phyloP scores from a whole-genome alignment of 345 rosid genomes.

The Firmiana major region DNA sequence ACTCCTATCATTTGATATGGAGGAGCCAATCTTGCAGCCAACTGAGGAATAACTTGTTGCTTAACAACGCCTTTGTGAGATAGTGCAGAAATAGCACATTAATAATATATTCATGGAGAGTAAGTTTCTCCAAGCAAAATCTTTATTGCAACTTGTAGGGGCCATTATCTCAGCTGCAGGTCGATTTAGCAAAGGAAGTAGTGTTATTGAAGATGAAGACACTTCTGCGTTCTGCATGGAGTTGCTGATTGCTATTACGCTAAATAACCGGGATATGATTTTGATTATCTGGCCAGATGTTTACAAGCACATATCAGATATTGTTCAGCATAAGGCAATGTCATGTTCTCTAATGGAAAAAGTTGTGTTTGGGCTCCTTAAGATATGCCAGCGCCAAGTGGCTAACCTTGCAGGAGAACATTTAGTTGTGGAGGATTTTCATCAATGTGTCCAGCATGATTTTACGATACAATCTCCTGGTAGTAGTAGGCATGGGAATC shows the following conservation, averaged over 20 bases:
- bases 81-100: too few relatives aligned
- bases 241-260: constrained; percentile 55
- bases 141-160: constrained; percentile 52
- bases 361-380: too few relatives aligned
- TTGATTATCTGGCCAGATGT: constrained; percentile 63
- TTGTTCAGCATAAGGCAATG: constrained; percentile 54
- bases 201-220: constrained; percentile 41
- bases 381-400: background rate
- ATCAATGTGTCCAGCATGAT: constrained; percentile 20
- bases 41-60: too few relatives aligned
- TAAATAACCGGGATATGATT: constrained; percentile 72
- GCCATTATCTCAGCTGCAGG: constrained; percentile 51
- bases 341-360: constrained; percentile 56
- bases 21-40: constrained; percentile 53
- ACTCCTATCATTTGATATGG: constrained; percentile 60
- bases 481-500: constrained; percentile 17
- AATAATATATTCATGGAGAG: too few relatives aligned
- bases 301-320: constrained; percentile 50
- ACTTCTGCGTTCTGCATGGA: constrained; percentile 63
- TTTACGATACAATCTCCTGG: constrained; percentile 4
- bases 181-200: constrained; percentile 26
- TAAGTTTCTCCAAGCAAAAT: constrained; percentile 62
- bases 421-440: constrained; percentile 19
- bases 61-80: too few relatives aligned
- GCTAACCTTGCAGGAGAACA: constrained; percentile 7